A percentile compares a stretch with the other conserved stretches of the same genome.
Evolutionary conservation across 495 filamentous ascomycete species (phyloP).

Genomic region (Penicillium samsonianum): DNA sequence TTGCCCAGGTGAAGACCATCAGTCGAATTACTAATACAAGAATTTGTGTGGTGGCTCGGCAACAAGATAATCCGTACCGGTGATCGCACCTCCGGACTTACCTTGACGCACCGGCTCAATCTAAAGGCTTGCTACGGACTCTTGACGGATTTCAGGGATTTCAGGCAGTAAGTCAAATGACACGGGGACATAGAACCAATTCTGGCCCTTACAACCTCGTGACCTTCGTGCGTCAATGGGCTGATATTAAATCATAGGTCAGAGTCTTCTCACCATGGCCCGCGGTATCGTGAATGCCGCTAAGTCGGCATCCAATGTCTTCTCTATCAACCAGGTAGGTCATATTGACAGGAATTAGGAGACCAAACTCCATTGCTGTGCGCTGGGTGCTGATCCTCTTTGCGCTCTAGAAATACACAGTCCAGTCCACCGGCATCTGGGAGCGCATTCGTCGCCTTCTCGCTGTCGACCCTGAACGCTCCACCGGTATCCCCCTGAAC

Average conservation of each 20-base stretch:
- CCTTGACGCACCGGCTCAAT: slow-evolving; percentile 22
- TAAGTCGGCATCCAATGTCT: slow-evolving; percentile 43
- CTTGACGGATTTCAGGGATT: slow-evolving; percentile 18
- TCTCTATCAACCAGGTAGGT: slow-evolving; percentile 43
- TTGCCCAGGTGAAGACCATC: background rate
- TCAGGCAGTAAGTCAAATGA: slow-evolving; percentile 18
- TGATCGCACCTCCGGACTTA: slow-evolving; percentile 22
- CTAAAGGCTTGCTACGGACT: slow-evolving; percentile 15
- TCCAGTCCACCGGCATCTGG: slow-evolving; percentile 90
- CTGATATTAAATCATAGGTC: slow-evolving; percentile 24
- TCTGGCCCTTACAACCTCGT: too few relatives aligned
- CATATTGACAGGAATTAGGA: background rate
- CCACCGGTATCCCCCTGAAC: slow-evolving; percentile 89
- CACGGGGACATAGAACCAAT: background rate
- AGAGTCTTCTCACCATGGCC: slow-evolving; percentile 42
- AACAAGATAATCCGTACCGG: slow-evolving; percentile 15
- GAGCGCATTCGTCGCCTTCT: slow-evolving; percentile 75
- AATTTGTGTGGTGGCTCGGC: slow-evolving; percentile 15
- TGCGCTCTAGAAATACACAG: slow-evolving; percentile 85
- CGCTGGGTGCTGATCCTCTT: background rate
- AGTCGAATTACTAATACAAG: slow-evolving; percentile 11
- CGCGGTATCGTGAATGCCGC: slow-evolving; percentile 45
- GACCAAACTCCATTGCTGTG: background rate
- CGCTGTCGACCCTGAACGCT: slow-evolving; percentile 85
- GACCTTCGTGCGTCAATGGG: background rate